Conservation (phyloP, 805 yeast genomes). For the Kodamaea neixiangensis region DNA sequence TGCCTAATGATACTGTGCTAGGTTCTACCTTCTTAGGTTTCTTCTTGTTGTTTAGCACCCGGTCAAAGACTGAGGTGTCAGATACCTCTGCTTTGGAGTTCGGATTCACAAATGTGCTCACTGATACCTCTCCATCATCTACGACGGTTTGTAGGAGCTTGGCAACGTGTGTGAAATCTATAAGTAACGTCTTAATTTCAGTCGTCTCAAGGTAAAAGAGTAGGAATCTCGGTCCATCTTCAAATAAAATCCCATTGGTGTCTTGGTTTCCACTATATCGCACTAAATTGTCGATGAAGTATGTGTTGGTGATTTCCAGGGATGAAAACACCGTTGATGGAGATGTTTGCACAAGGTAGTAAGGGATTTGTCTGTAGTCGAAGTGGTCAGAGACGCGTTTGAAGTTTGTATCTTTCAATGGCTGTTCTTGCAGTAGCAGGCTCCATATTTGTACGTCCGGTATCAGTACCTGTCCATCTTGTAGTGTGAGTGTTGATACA, state of each 20-base stretch:
- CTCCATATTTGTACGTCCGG: conserved; percentile 28
- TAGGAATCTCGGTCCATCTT: conserved; percentile 16
- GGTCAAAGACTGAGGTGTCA: conserved; percentile 32
- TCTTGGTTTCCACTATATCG: conserved; percentile 1
- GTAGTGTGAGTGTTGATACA: conserved; percentile 2
- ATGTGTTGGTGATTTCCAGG: conserved; percentile 17
- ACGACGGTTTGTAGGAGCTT: not conserved
- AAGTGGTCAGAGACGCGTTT: conserved; percentile 15
- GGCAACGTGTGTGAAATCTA: conserved; percentile 5
- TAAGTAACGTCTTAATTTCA: not conserved
- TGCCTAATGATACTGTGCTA: conserved; percentile 16
- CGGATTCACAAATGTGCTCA: not conserved
- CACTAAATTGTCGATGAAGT: conserved; percentile 22
- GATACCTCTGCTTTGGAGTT: conserved; percentile 2
- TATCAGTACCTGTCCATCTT: conserved; percentile 2
- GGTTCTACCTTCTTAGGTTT: conserved; percentile 11
- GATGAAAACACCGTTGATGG: conserved; percentile 26
- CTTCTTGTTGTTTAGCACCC: conserved; percentile 31
- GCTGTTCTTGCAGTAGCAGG: not conserved
- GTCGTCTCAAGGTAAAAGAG: conserved; percentile 21
- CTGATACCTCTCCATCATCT: not conserved
- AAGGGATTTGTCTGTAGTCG: conserved; percentile 24
- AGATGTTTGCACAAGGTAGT: conserved; percentile 21
- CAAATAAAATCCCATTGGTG: conserved; percentile 22
- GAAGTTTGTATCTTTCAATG: not conserved